Evolutionary conservation across 192 early-diverging fungal species (phyloP), one percentile per base, ranked within the genome.

Genomic region (Rhizoclosmatium globosum): DNA sequence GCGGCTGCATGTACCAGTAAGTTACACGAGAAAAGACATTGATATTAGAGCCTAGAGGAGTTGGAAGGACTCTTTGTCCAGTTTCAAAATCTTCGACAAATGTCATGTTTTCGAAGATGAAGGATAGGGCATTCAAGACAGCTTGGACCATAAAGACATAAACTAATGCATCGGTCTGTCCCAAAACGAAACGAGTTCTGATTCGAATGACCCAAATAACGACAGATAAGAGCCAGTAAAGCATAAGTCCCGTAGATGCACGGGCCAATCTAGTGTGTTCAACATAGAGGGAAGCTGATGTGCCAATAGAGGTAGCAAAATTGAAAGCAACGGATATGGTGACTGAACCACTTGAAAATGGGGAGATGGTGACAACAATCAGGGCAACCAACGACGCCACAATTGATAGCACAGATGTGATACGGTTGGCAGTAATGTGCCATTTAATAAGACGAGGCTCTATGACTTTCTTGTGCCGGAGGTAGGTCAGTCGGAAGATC

Each of bases 21-120:
- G 81, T 72, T 13, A 82, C 31, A 39, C 76, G 68, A 3, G 81
- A 47, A 73, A 82, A 82, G 6, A 82, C 76, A 45, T 82, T 82
- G 2, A 78, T 68, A 70, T 78, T 82, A n/a, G 59, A 65, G 44
- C 81, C 81, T 13, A 77, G 47, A 6, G 81, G 81, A 4, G 46
- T 47, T 42, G 81, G 81, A 2, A 50, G 64, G 3, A 21, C 64
- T 31, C 45, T 19, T 0, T 21, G 21, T 2, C 69, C 69, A 1
- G 66, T 71, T 19, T 46, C 76, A 0, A 13, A 4, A 21, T 78
- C 81, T 15, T 15, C 15, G 3, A 65, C 60, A 53, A 23, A 69
- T 2, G 81, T 82, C 31, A 82, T 43, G 57, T 71, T 71, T 47
- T 82, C 81, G 19, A 82, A 44, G n/a, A 77, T 42, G 50, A 81